Conservation (phyloP, 2,329 filamentous ascomycete genomes). For the Tolypocladium pustulatum region DNA sequence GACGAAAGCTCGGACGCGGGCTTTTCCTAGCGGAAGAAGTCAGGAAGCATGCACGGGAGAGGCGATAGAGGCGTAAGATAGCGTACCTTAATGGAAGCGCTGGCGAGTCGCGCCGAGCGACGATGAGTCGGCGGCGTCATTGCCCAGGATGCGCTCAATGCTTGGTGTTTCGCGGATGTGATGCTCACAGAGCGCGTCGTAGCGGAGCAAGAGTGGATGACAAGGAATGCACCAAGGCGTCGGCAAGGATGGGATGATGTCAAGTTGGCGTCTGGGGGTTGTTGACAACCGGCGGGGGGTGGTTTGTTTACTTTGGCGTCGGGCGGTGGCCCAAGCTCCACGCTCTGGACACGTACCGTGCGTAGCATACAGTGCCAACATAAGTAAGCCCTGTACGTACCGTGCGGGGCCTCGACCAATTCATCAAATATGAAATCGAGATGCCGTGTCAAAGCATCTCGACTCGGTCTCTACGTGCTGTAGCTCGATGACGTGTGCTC, state of each 20-base stretch:
- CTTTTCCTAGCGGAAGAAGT: constrained; percentile 14
- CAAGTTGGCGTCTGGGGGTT: constrained; percentile 6
- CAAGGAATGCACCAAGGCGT: constrained; percentile 1
- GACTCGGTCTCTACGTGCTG: neutral
- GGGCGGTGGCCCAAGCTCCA: neutral
- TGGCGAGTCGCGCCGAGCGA: constrained; percentile 33
- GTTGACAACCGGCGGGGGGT: constrained; percentile 10
- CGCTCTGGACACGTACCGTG: neutral
- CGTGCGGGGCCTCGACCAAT: neutral
- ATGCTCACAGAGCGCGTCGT: neutral
- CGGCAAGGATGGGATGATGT: constrained; percentile 7
- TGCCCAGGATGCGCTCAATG: neutral
- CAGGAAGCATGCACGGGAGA: neutral
- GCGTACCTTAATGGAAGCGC: constrained; percentile 23
- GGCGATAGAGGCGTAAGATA: constrained; percentile 1
- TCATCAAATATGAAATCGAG: neutral
- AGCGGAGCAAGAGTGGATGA: constrained; percentile 10
- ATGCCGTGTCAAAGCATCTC: neutral
- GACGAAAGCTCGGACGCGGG: constrained; percentile 25
- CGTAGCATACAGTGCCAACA: neutral
- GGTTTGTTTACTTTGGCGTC: constrained; percentile 15
- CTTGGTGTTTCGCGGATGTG: neutral
- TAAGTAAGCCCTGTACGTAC: neutral
- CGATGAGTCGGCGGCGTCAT: constrained; percentile 28
- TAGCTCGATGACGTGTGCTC: too few species aligned